These are phyloP conservation scores for Lactarius trivialis DNA, from an alignment of 768 basidiomycete species.

Conservation along the genomic window DNA sequence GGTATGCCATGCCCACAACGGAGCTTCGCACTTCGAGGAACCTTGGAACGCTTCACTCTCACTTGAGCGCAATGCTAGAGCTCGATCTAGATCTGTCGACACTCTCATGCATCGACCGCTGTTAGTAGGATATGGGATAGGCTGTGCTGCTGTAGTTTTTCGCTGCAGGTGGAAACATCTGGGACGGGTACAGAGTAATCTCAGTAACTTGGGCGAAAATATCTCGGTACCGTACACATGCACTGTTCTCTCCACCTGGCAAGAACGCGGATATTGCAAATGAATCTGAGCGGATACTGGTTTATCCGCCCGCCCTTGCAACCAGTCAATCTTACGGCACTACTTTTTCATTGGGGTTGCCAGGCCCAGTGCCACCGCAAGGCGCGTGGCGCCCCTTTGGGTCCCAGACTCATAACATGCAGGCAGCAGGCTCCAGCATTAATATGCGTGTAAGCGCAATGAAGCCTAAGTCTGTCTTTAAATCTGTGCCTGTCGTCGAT, in stretches of 20 bases:
- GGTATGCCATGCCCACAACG: background rate
- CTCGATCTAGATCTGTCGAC: background rate
- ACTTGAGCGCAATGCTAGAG: background rate
- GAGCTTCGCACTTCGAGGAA: constrained; percentile 6
- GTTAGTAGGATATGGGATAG: background rate
- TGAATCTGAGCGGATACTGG: background rate
- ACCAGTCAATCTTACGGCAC: background rate
- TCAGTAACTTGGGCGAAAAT: too few relatives aligned
- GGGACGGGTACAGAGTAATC: background rate
- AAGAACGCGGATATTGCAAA: background rate
- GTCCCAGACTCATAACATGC: background rate
- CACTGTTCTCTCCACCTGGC: background rate
- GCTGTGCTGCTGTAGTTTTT: background rate
- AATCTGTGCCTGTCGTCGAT: constrained; percentile 5
- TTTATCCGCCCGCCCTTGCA: background rate
- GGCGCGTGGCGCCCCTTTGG: background rate
- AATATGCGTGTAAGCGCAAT: background rate
- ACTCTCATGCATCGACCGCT: background rate
- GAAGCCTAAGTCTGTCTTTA: background rate
- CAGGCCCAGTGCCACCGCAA: background rate
- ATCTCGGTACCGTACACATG: background rate
- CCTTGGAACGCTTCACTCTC: background rate
- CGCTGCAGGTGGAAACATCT: background rate
- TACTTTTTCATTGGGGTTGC: background rate
- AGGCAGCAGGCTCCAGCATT: background rate